These are phyloP conservation scores for Paxillus involutus DNA, from an alignment of 768 basidiomycete species.

Conservation along the genomic window DNA sequence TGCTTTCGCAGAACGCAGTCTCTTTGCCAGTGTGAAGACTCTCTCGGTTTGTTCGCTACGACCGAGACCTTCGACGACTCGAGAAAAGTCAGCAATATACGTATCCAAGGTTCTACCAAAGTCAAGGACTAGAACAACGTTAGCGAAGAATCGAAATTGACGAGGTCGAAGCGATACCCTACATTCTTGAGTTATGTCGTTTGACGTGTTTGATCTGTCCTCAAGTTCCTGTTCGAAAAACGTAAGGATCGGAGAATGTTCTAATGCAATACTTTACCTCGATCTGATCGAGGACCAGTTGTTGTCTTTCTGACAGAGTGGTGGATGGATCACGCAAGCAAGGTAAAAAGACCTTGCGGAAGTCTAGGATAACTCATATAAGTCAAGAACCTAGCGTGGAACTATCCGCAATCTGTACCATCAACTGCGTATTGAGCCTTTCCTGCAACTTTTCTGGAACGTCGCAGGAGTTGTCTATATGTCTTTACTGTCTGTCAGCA, in stretches of 20 bases:
- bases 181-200: slow-evolving; percentile 20
- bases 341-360: slow-evolving; percentile 15
- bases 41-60: slow-evolving; percentile 3
- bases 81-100: slow-evolving; percentile 15
- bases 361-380: slow-evolving; percentile 3
- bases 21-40: slow-evolving; percentile 1
- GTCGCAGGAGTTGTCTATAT: slow-evolving; percentile 17
- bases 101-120: slow-evolving; percentile 14
- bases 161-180: background rate
- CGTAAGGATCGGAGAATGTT: background rate
- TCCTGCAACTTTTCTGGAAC: slow-evolving; percentile 19
- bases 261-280: background rate
- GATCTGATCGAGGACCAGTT: slow-evolving; percentile 17
- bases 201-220: slow-evolving; percentile 16
- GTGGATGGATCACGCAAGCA: slow-evolving; percentile 8
- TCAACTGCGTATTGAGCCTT: slow-evolving; percentile 17
- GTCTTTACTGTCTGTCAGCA: slow-evolving; percentile 5
- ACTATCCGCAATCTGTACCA: background rate
- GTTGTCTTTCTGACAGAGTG: slow-evolving; percentile 8
- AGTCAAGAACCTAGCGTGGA: background rate
- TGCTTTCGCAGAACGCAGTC: slow-evolving; percentile 2
- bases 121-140: slow-evolving; percentile 7
- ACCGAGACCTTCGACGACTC: slow-evolving; percentile 6
- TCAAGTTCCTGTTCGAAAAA: slow-evolving; percentile 10
- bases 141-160: background rate